Conservation (phyloP, 2,329 filamentous ascomycete genomes). For the Penicillium sp. region DNA sequence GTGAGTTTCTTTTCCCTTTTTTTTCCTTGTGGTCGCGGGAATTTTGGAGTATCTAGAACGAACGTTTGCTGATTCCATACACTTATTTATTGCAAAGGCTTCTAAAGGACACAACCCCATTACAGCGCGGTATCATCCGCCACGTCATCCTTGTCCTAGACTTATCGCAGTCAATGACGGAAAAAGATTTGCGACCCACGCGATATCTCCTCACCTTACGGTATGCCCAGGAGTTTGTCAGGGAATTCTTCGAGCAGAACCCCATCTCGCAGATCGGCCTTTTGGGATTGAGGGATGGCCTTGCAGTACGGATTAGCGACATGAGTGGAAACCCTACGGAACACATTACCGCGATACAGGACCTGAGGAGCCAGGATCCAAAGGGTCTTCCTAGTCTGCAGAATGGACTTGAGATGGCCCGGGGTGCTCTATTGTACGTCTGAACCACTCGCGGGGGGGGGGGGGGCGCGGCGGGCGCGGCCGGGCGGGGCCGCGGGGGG, state of each 20-base stretch:
- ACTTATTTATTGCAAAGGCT: conserved; percentile 62
- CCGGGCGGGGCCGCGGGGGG: no score
- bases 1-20: conserved; percentile 18
- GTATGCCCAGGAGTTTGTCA: conserved; percentile 85
- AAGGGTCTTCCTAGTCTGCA: conserved; percentile 82
- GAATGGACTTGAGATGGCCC: conserved; percentile 94
- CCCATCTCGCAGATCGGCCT: conserved; percentile 95
- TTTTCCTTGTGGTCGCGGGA: neutral
- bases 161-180: conserved; percentile 89
- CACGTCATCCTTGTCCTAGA: conserved; percentile 91
- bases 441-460: neutral
- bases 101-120: conserved; percentile 88
- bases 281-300: conserved; percentile 88
- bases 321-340: conserved; percentile 90
- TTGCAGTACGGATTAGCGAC: conserved; percentile 84
- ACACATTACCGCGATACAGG: conserved; percentile 77
- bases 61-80: conserved; percentile 10
- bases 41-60: neutral
- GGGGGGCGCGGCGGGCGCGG: no score
- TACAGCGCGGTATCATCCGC: conserved; percentile 97
- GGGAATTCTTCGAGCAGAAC: conserved; percentile 97
- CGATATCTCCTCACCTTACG: conserved; percentile 81
- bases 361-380: conserved; percentile 68
- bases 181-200: conserved; percentile 92
- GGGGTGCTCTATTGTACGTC: conserved; percentile 80